Base-by-base conservation (phyloP, 345 rosid species). In the Linum usitatissimum region DNA sequence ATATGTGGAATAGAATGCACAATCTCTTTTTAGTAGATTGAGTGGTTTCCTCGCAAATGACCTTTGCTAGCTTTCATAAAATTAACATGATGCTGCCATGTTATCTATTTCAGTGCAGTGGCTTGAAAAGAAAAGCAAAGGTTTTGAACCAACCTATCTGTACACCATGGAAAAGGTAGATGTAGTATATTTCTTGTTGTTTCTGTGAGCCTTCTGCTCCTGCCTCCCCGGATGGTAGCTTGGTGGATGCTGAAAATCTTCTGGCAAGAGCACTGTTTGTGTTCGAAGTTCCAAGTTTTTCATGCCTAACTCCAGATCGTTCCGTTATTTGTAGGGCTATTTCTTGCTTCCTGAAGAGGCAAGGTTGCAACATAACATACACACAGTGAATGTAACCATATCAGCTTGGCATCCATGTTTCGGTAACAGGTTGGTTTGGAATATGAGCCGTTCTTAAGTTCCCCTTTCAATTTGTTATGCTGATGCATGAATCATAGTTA, bases 141-240 rank as follows among this genome's bases (percentile, higher is more conserved):
- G 77, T 57, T 90, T 84, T 80, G 99, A 90, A 70, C 96, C 99
- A 62, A 81, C 86, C 55, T 93, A 87, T 76, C 68, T 93, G 58
- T 93, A 90, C 77, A 86, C 96, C 42, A 83, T 79, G 84, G 97
- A 93, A 69, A 93, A 94, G 96, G 99, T 93, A 68, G 96, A 97
- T 90, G 67, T 15, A 15, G 21, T 30, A 64, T 28, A 38, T 55
- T 61, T 68, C 61, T 1, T 61, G 58, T 36, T 31, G 10, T 23
- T 36, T 15, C 4, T 23, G 19, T 21, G 51, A 45, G 17, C 31
- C 8, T 53, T 40, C 18, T 51, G 34, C 48, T 62, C 55, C 28
- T 23, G 28, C 28, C 1, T 23, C 28, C 53, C 59, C 56, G 5
- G 28, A 30, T 30, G 63, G 63, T 61, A 30, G 18, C 36, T 40